Evolutionary conservation across 352 stramenopile genomes (phyloP), one percentile per base, ranked within the genome.

Genomic region (Globisporangium emineosum): DNA sequence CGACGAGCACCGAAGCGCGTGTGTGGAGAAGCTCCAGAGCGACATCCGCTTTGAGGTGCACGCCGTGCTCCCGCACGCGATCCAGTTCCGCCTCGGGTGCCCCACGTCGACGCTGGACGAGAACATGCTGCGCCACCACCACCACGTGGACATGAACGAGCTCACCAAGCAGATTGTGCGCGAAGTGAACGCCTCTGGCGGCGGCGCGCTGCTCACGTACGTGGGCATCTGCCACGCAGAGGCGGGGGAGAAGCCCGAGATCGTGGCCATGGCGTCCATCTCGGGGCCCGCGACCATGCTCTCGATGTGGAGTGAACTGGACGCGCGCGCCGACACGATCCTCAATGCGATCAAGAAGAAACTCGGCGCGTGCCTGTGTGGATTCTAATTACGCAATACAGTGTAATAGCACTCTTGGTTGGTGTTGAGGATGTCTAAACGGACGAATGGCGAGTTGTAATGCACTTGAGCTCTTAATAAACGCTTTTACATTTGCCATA

Each of bases 121-220:
- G 45, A 69, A 78, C 12, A 88, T 89, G 77, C 71, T 91, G 64
- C 80, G 79, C 21, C 83, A 91, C 57, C 80, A 86, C 55, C 80
- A 91, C 65, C 81, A 90, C 52, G 72, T 91, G 43, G 80, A 91
- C 57, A 86, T 86, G 74, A 83, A 91, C 59, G 81, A 88, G 45
- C 68, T 89, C 37, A 89, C 76, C 10, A 66, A 69, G 51, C 72
- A 79, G 3, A 65, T 91, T 2, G 77, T 88, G 53, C 68, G 76
- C 29, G 79, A 88, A 40, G 77, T 91, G 30, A 91, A 91, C 53
- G 75, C 81, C 1, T 71, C 68, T 2, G 79, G 81, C 19, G 67
- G 65, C 40, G 80, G 83, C 8, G 75, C 77, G 10, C 32, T 91
- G 30, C 61, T 91, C 25, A 64, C 72, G 1, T 76, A 72, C 57